Evolutionary conservation across 1,139 yeast genomes (phyloP).

Genomic region (Sugiyamaella neomexicana): DNA sequence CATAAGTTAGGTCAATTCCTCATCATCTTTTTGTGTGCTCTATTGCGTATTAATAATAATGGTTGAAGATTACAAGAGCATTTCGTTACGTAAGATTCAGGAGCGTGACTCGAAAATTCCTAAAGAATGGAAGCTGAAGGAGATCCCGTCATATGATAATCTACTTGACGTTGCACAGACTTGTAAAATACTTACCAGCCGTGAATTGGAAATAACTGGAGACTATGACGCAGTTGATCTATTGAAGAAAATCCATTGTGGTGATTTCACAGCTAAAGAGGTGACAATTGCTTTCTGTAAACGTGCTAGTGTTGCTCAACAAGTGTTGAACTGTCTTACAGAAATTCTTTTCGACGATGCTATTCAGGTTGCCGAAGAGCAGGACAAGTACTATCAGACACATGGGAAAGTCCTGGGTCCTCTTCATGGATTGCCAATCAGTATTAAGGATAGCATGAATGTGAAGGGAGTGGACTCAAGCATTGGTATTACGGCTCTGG

Average conservation of each 20-base stretch:
- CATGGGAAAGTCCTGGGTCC: conserved; percentile 35
- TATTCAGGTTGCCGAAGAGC: conserved; percentile 47
- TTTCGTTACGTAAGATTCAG: conserved; percentile 28
- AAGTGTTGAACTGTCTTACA: conserved; percentile 36
- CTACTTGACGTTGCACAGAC: conserved; percentile 17
- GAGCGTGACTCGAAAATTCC: conserved; percentile 24
- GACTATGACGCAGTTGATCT: conserved; percentile 33
- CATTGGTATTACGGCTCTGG: conserved; percentile 45
- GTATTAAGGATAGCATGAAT: conserved; percentile 52
- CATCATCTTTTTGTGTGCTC: background rate
- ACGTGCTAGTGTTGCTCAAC: conserved; percentile 51
- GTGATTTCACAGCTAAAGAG: conserved; percentile 47
- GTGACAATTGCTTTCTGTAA: conserved; percentile 56
- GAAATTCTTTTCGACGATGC: conserved; percentile 38
- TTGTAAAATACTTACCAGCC: conserved; percentile 18
- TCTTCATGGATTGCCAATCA: conserved; percentile 54
- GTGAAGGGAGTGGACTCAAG: conserved; percentile 48
- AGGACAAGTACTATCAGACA: conserved; percentile 44
- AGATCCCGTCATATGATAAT: conserved; percentile 17
- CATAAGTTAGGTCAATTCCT: background rate
- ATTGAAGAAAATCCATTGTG: conserved; percentile 43
- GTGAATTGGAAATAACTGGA: conserved; percentile 34
- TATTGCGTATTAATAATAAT: background rate
- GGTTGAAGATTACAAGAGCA: conserved; percentile 23
- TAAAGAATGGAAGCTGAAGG: conserved; percentile 16